Base-by-base conservation (phyloP, 2,329 filamentous ascomycete species). In the Exophiala aquamarina region DNA sequence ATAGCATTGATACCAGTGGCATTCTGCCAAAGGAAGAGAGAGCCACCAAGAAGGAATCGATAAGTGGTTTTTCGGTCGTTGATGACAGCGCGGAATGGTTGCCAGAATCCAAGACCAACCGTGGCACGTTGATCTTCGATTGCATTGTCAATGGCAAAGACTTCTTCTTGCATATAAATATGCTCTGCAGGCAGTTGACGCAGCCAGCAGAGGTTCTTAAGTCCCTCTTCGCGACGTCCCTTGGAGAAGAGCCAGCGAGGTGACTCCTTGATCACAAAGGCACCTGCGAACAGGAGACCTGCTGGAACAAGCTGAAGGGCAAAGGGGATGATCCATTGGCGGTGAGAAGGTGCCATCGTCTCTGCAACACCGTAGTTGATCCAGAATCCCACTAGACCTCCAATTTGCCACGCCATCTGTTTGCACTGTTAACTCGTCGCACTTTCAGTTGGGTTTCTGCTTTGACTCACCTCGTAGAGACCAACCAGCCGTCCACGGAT, bases 11-110 rank as follows among this genome's bases (percentile, higher is more conserved):
- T 89, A 2, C 86, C 86, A 3, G 72, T 76, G 40, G 83, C 83
- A 59, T 92, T 92, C 66, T 92, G 87, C 76, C 83, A 89, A 43
- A 91, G 71, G 73, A 91, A 91, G 15, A 92, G 74, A 60, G 87
- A 78, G 45, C 79, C 78, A 37, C 87, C 87, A 9, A 91, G 75
- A 63, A 88, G 79, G 67, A 92, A 83, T 33, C 87, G 80, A 73
- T 82, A 88, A 56, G 80, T 80, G 19, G 87, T 77, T 60, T 77
- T 77, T 48, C 69, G 72, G 55, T 79, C 69, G 57, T 72, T 75
- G 47, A 76, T 72, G 17, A 79, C 72, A 6, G 73, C 70, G 50
- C 71, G 63, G 69, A 89, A 87, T 0, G 85, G 84, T 66, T 84
- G 83, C 82, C 82, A 89, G 74, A 90, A 89, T 3, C 86, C 86